Percentiles rank a stretch among this genome's conserved stretches.
Conservation (phyloP, 495 filamentous ascomycete species). For the Neurospora sublineolata region DNA sequence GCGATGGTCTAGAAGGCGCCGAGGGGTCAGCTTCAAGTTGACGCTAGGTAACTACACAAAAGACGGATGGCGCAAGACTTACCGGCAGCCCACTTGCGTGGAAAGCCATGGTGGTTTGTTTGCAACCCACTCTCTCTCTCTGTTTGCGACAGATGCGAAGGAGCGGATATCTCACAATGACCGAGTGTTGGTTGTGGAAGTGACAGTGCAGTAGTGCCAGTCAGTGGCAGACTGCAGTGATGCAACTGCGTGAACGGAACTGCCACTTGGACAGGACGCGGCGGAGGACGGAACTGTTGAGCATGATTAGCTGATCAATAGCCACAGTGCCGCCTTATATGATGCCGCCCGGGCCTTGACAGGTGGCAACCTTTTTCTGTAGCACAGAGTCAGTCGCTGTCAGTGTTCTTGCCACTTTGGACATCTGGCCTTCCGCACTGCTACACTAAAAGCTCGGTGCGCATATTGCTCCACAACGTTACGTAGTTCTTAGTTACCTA, state of each 20-base stretch:
- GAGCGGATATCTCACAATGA: not conserved
- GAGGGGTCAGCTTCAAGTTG: not conserved
- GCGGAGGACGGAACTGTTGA: not conserved
- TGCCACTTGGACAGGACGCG: not conserved
- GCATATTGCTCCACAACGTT: not conserved
- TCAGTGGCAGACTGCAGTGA: constrained; percentile 4
- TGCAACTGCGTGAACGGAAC: not conserved
- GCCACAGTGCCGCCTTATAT: constrained; percentile 1
- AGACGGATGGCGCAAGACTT: constrained; percentile 3
- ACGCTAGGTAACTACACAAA: not conserved
- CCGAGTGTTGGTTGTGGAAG: constrained; percentile 2
- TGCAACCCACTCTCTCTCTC: constrained; percentile 8
- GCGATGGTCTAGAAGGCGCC: constrained; percentile 28
- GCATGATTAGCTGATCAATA: constrained; percentile 1
- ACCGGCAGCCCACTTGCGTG: constrained; percentile 33
- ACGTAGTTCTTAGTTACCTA: constrained; percentile 1
- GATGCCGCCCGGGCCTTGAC: not conserved
- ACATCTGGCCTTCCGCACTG: not conserved
- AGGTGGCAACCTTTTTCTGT: not conserved
- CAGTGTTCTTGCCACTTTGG: not conserved
- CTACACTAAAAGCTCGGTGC: not conserved
- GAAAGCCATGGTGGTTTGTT: constrained; percentile 26
- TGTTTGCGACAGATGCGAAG: not conserved
- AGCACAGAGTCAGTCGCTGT: not conserved
- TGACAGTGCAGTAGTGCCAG: not conserved